phyloP scores from a whole-genome alignment of 805 yeast genomes.

The Candida tammaniensis region DNA sequence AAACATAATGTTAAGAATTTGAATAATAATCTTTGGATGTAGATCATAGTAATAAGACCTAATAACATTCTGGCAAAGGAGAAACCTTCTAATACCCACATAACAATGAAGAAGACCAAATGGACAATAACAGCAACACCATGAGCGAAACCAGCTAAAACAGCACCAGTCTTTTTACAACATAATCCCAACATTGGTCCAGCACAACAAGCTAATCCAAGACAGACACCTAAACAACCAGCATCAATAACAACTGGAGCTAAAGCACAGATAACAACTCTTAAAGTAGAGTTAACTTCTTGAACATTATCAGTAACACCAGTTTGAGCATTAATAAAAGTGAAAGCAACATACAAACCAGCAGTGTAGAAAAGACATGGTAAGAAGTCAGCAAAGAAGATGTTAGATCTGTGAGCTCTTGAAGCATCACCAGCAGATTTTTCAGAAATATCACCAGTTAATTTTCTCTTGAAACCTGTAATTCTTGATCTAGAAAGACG shows the following conservation, averaged over 20 bases:
- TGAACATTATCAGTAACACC: slow-evolving; percentile 57
- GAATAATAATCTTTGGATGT: slow-evolving; percentile 84
- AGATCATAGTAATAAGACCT: slow-evolving; percentile 80
- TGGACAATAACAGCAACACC: slow-evolving; percentile 90
- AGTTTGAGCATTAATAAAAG: slow-evolving; percentile 81
- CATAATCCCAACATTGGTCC: slow-evolving; percentile 95
- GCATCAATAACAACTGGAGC: slow-evolving; percentile 90
- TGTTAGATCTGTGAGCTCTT: slow-evolving; percentile 75
- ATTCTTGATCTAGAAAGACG: slow-evolving; percentile 80
- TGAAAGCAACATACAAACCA: slow-evolving; percentile 72
- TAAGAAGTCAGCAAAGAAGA: slow-evolving; percentile 75
- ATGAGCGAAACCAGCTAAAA: slow-evolving; percentile 93
- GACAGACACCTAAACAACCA: slow-evolving; percentile 76
- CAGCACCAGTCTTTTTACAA: slow-evolving; percentile 96
- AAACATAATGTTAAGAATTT: slow-evolving; percentile 74
- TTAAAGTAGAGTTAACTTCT: slow-evolving; percentile 65
- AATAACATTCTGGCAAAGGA: slow-evolving; percentile 80
- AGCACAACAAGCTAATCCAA: slow-evolving; percentile 90
- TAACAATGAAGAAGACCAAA: slow-evolving; percentile 82
- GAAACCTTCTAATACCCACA: slow-evolving; percentile 98
- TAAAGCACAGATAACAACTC: slow-evolving; percentile 75
- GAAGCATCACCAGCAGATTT: slow-evolving; percentile 65
- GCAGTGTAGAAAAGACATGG: slow-evolving; percentile 70
- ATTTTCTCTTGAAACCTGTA: slow-evolving; percentile 84
- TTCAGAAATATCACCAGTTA: slow-evolving; percentile 66